phyloP scores from a whole-genome alignment of 805 yeast species.

The Myxozyma melibiosi region DNA sequence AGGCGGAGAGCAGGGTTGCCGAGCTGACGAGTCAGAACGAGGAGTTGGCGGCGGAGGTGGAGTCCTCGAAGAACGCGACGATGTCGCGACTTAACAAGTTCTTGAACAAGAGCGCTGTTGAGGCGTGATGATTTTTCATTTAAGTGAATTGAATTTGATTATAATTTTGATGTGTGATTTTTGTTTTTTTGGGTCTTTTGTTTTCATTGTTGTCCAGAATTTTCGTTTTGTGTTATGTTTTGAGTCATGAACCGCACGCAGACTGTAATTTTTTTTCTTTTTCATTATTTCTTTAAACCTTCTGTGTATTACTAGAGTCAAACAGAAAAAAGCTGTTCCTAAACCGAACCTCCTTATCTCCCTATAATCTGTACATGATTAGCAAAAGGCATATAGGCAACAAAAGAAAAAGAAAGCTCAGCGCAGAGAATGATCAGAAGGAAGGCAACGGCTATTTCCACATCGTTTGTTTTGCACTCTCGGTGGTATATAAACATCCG shows the following conservation, averaged over 20 bases:
- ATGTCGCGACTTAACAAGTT: constrained; percentile 20
- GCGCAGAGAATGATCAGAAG: constrained; percentile 42
- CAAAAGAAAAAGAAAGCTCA: not conserved
- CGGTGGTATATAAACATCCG: constrained; percentile 40
- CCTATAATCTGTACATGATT: too few relatives aligned
- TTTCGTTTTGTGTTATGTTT: not conserved
- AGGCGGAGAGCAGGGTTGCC: constrained; percentile 16
- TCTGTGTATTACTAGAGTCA: not conserved
- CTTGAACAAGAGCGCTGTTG: constrained; percentile 21
- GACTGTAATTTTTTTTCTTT: not conserved
- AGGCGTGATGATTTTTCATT: constrained; percentile 2
- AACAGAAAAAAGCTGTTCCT: too few relatives aligned
- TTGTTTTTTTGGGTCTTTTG: too few relatives aligned
- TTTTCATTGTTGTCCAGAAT: too few relatives aligned
- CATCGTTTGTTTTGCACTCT: constrained; percentile 42
- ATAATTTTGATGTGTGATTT: too few relatives aligned
- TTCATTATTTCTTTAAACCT: not conserved
- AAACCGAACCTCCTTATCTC: too few relatives aligned
- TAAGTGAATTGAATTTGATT: too few relatives aligned
- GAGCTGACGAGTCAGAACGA: constrained; percentile 12
- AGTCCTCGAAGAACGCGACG: constrained; percentile 11
- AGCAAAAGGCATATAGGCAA: too few relatives aligned
- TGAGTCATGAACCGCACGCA: not conserved
- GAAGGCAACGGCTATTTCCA: constrained; percentile 50
- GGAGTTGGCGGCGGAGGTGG: constrained; percentile 6